phyloP scores from a whole-genome alignment of 2,329 filamentous ascomycete genomes.

The Penicillium hordei region DNA sequence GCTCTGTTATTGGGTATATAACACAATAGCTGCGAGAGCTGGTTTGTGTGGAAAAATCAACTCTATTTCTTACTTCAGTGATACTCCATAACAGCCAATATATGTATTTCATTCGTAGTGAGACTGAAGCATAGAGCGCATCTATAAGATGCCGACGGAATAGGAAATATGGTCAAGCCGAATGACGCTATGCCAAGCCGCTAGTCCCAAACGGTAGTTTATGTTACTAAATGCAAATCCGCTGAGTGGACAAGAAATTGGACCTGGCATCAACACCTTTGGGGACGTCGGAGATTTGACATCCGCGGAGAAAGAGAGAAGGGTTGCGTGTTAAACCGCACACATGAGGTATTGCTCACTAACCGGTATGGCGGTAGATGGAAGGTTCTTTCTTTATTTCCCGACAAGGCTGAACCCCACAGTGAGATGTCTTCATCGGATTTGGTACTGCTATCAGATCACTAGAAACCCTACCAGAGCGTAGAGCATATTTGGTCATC shows the following conservation, averaged over 20 bases:
- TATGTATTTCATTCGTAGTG: background rate
- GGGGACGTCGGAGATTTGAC: background rate
- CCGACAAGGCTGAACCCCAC: slow-evolving; percentile 6
- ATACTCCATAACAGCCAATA: background rate
- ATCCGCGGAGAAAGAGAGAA: slow-evolving; percentile 18
- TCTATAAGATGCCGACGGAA: background rate
- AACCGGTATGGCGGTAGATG: background rate
- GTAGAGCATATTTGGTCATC: background rate
- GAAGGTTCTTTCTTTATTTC: background rate
- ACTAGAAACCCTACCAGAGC: background rate
- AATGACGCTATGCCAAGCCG: slow-evolving; percentile 18
- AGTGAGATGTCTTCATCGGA: background rate
- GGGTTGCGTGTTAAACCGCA: slow-evolving; percentile 3
- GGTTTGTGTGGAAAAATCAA: background rate
- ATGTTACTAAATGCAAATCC: slow-evolving; percentile 38
- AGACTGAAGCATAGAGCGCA: background rate
- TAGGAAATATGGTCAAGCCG: background rate
- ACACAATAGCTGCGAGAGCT: background rate
- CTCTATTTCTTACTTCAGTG: background rate
- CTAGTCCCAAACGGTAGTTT: slow-evolving; percentile 33
- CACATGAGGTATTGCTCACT: background rate
- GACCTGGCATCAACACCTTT: background rate
- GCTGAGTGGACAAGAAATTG: slow-evolving; percentile 29
- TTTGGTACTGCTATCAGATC: background rate
- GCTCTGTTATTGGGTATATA: background rate